Evolutionary conservation across 495 filamentous ascomycete species (phyloP), one percentile per base, ranked within the genome.

Genomic region (Zalerion maritima): DNA sequence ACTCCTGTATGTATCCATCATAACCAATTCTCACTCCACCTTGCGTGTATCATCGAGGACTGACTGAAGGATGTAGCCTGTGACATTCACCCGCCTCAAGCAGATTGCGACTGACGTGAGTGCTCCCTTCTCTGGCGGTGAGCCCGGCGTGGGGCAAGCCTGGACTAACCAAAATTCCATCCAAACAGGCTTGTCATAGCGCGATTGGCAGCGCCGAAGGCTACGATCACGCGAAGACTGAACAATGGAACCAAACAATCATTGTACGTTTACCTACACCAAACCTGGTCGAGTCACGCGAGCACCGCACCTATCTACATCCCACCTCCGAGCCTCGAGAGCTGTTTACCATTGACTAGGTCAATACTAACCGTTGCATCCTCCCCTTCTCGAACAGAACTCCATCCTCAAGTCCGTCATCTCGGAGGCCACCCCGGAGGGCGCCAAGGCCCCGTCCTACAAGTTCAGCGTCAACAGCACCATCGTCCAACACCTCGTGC

Each of bases 401-500:
- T 68, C 69, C 22, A 79, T 91, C 60, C 79, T 97, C 34, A 74
- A 81, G 48, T 66, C 75, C 28, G 63, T 96, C 32, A 84, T 94
- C 52, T 66, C 76, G 33, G 86, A 92, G 43, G 78, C 83, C 23
- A 70, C 73, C 9, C 77, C 75, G 8, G 30, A 59, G 5, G 60
- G 58, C 26, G 46, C 52, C 28, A 34, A 53, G n/a, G 35, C 31
- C 25, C 64, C 60, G 33, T 52, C 67, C 14, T 91, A 75, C 66
- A 94, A 94, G 54, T 97, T 81, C 56, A 76, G 80, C 36, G 82
- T 93, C 51, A 94, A 91, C 67, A 91, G 81, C 65, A 96, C 85
- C 40, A 94, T 96, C 49, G 89, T 97, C 36, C 89, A 97, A 53
- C 87, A 97, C 48, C 60, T 77, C 9, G 55, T 71, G 26, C 56